A percentile compares a stretch with the other conserved stretches of the same genome.
Evolutionary conservation across 2,329 filamentous ascomycete genomes (phyloP).

Genomic region (Trichoderma atroviride): DNA sequence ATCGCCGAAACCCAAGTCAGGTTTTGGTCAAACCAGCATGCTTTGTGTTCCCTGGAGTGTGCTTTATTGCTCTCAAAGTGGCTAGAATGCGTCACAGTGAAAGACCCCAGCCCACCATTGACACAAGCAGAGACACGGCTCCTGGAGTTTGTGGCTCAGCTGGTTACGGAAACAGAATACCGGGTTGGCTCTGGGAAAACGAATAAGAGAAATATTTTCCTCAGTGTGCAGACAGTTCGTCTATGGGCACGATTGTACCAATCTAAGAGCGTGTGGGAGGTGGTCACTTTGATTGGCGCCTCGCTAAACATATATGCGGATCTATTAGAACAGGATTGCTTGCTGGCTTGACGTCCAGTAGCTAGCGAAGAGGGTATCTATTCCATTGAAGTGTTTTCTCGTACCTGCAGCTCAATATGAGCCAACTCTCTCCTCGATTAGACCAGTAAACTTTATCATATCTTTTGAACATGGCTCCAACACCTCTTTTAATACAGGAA

Average conservation of each 20-base stretch:
- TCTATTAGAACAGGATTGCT: not conserved
- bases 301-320: conserved; percentile 7
- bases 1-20: conserved; percentile 3
- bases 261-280: not conserved
- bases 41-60: not conserved
- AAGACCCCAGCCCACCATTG: not conserved
- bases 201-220: not conserved
- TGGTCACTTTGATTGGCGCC: not conserved
- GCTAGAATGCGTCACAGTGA: not conserved
- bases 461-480: not conserved
- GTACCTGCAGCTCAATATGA: not conserved
- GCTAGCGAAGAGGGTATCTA: not conserved
- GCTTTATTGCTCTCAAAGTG: not conserved
- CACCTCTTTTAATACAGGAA: not conserved
- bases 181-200: not conserved
- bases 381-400: not conserved
- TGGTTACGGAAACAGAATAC: not conserved
- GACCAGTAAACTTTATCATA: not conserved
- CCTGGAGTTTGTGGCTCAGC: not conserved
- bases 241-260: not conserved
- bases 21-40: conserved; percentile 6
- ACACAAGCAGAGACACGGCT: not conserved
- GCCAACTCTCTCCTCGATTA: not conserved
- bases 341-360: not conserved
- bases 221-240: not conserved